Base-by-base conservation (phyloP, 345 rosid species). In the Garcia nutans region DNA sequence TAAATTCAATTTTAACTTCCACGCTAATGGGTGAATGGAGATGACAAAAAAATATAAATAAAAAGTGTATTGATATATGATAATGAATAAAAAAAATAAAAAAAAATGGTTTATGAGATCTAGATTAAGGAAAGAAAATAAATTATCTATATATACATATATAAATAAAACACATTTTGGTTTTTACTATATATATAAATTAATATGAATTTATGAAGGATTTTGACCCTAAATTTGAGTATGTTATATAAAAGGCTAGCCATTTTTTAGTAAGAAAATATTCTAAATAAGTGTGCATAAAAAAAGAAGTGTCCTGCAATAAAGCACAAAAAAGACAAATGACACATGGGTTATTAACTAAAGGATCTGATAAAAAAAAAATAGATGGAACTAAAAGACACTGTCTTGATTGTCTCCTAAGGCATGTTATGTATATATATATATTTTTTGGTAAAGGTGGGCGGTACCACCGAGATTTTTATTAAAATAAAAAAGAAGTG, bases 261-360 rank as follows among this genome's bases (percentile, higher is more conserved):
- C 23, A 9, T 56, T 73, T 62, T 63, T 45, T 20, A 45, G 59
- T 0, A 45, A 73, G 76, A 61, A 61, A 61, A 73, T 73, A 73
- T 44, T 49, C 68, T 11, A 28, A 10, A 22, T 6, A 11, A 63
- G 28, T 49, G 54, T 57, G 23, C 15, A 28, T 3, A 61, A 3
- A 37, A n/a, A n/a, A n/a, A 57, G 68, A 55, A 24, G 61, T 45
- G 66, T 58, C 54, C 71, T 65, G 49, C 26, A 70, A 52, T 10
- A 24, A 52, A 22, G 52, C 49, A 61, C 78, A 49, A n/a, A n/a
- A 31, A 11, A 20, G 7, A 70, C 74, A 54, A n/a, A n/a, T n/a
- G n/a, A n/a, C n/a, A n/a, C 75, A 70, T 77, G 75, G 79, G 69
- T 26, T 1, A 47, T 33, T n/a, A 10, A 22, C n/a, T 49, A 33